Evolutionary conservation across 768 basidiomycete species (phyloP).

Genomic region (Leccinum ochraceum): DNA sequence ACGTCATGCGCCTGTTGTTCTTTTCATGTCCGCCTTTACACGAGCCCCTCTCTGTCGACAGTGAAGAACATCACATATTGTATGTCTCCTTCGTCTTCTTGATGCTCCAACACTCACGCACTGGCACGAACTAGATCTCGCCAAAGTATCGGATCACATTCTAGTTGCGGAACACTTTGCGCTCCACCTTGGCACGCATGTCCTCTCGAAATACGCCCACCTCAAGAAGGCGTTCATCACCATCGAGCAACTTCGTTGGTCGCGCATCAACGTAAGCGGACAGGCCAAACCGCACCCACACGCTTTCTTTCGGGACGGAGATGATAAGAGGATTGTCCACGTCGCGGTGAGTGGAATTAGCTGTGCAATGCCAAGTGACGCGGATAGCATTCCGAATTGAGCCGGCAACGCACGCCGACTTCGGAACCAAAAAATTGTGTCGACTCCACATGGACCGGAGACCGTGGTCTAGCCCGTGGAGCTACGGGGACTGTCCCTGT

Average conservation of each 20-base stretch:
- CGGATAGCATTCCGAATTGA: constrained; percentile 16
- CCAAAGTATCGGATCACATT: constrained; percentile 88
- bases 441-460: constrained; percentile 22
- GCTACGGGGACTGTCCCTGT: constrained; percentile 8
- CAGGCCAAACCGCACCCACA: constrained; percentile 61
- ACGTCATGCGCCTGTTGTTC: constrained; percentile 27
- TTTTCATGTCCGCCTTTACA: neutral
- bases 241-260: constrained; percentile 83
- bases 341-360: constrained; percentile 48
- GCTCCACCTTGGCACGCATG: constrained; percentile 80
- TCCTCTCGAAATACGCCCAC: constrained; percentile 80
- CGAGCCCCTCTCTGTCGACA: constrained; percentile 20
- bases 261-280: constrained; percentile 61
- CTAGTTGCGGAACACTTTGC: constrained; percentile 85
- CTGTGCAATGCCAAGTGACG: constrained; percentile 4
- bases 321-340: constrained; percentile 76
- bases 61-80: constrained; percentile 73
- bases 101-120: neutral
- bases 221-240: constrained; percentile 69
- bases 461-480: constrained; percentile 25
- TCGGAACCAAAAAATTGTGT: neutral
- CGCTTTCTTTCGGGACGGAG: constrained; percentile 86
- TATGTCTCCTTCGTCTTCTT: constrained; percentile 24
- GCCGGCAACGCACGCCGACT: constrained; percentile 16
- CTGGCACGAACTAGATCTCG: constrained; percentile 53